A percentile compares a stretch with the other conserved stretches of the same genome.
phyloP scores from a whole-genome alignment of 2,329 filamentous ascomycete genomes.

The Trichocomaceae sp. region DNA sequence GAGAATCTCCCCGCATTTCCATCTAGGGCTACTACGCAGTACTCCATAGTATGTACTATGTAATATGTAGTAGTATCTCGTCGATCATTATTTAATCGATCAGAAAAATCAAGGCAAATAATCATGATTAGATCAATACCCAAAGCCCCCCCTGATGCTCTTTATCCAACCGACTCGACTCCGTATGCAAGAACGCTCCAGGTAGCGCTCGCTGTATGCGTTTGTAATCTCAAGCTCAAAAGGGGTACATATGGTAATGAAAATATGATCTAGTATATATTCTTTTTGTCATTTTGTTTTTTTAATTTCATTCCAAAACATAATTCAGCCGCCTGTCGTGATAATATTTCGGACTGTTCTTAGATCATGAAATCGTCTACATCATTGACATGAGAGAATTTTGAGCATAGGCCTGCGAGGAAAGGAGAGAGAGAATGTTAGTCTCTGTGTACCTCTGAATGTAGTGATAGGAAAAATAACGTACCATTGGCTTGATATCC shows the following conservation, averaged over 20 bases:
- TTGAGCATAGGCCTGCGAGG: constrained; percentile 68
- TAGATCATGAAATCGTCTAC: constrained; percentile 47
- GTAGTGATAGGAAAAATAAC: constrained; percentile 15
- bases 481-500: constrained; percentile 81
- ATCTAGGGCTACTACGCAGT: too few species aligned
- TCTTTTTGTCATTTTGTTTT: neutral
- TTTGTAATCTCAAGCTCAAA: neutral
- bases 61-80: neutral
- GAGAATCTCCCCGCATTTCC: too few species aligned
- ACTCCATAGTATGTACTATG: too few species aligned
- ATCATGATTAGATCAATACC: neutral
- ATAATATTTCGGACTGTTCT: constrained; percentile 21
- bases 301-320: neutral
- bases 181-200: constrained; percentile 13
- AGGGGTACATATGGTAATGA: constrained; percentile 4
- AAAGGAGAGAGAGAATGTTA: constrained; percentile 3
- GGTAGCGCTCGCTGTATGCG: neutral
- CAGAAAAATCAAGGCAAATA: neutral
- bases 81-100: neutral
- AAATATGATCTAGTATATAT: neutral
- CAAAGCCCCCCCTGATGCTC: constrained; percentile 4
- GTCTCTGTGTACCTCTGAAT: neutral
- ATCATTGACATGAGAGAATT: constrained; percentile 72
- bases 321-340: neutral
- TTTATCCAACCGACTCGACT: constrained; percentile 11